A percentile compares a stretch with the other conserved stretches of the same genome.
Evolutionary conservation across 192 early-diverging fungal species (phyloP).

Genomic region (Chytriomyces sp.): DNA sequence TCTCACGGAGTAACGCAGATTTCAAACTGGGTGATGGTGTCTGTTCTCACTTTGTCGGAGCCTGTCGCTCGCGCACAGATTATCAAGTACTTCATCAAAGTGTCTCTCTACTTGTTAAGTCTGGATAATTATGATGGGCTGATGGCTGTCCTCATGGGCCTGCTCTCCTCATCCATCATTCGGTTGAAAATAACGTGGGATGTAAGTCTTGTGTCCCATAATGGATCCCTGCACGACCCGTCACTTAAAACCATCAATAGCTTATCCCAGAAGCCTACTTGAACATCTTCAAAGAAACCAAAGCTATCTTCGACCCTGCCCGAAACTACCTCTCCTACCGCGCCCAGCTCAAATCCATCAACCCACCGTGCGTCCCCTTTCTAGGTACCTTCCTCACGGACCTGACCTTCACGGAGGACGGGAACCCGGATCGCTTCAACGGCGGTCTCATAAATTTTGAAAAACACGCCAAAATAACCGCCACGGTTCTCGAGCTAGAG

Average conservation of each 20-base stretch:
- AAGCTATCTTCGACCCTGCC: constrained; percentile 34
- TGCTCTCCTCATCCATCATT: too few species aligned
- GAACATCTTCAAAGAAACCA: constrained; percentile 39
- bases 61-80: too few species aligned
- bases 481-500: constrained; percentile 71
- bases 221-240: constrained; percentile 78
- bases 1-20: too few species aligned
- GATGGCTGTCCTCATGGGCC: too few species aligned
- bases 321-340: constrained; percentile 52
- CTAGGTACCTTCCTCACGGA: constrained; percentile 56
- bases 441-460: constrained; percentile 76
- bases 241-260: constrained; percentile 75
- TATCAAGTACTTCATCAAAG: too few species aligned
- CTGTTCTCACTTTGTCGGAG: too few species aligned
- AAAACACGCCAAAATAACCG: constrained; percentile 66
- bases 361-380: constrained; percentile 49
- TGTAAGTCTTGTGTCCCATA: constrained; percentile 74
- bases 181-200: too few species aligned
- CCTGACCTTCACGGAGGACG: constrained; percentile 56
- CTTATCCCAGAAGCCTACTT: too few species aligned
- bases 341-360: constrained; percentile 27
- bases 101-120: too few species aligned
- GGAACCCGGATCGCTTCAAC: constrained; percentile 51
- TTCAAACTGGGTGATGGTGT: too few species aligned
- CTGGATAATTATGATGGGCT: too few species aligned